Conservation (phyloP, 2,329 filamentous ascomycete species). For the Neurospora crassa region DNA sequence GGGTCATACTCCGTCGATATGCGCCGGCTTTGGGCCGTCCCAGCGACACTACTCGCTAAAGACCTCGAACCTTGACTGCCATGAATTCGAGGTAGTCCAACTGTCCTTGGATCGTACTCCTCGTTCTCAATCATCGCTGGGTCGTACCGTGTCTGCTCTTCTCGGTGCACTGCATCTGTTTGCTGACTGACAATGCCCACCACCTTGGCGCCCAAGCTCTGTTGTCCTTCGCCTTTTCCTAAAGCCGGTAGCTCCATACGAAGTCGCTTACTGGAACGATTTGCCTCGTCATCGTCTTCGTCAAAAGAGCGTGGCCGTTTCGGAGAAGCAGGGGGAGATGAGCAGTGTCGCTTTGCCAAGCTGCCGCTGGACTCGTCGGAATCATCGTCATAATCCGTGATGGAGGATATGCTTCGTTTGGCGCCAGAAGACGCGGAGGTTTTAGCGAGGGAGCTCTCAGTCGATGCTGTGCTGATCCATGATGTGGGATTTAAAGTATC, state of each 20-base stretch:
- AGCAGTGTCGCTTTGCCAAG: not conserved
- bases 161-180: not conserved
- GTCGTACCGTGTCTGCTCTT: not conserved
- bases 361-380: not conserved
- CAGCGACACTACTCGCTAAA: not conserved
- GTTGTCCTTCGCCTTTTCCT: not conserved
- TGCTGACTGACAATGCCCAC: not conserved
- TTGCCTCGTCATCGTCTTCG: not conserved
- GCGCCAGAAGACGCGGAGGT: not conserved
- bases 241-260: not conserved
- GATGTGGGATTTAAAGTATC: not conserved
- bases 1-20: not conserved
- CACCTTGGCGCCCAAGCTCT: not conserved
- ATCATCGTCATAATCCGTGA: not conserved
- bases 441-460: not conserved
- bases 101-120: not conserved
- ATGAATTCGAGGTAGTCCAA: not conserved
- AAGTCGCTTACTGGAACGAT: not conserved
- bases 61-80: not conserved
- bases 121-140: not conserved
- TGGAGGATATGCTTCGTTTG: not conserved
- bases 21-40: not conserved
- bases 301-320: not conserved
- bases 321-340: not conserved
- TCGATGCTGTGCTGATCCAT: not conserved